Base-by-base conservation (phyloP, 2,329 filamentous ascomycete genomes). In the Cytospora schulzeri region DNA sequence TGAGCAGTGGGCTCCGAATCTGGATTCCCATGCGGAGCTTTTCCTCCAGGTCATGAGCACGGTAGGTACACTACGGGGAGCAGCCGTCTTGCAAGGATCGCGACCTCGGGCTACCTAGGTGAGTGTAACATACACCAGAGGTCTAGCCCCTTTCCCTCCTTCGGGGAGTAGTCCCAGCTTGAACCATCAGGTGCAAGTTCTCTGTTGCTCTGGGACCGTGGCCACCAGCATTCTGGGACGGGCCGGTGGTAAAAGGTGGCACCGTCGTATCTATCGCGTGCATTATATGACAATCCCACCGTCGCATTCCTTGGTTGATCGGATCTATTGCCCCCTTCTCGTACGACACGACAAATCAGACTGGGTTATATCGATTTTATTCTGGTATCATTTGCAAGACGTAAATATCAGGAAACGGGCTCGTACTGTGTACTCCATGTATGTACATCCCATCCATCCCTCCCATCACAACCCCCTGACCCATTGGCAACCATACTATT, bases 371-470 rank as follows among this genome's bases (percentile, higher is more conserved):
- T 45, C 60, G 59, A 26, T 24, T 22, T 26, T 12, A 29, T 26
- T 54, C 52, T 54, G 60, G 60, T 51, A 31, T 33, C 60, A 56
- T 50, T 56, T 15, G 19, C 35, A 24, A 45, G n/a, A 38, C 45
- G 52, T 38, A 62, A 31, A 56, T 17, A 29, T 38, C 29, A 35
- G 12, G 52, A 52, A n/a, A 26, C 28, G 29, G 19, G 12, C 28
- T 62, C 53, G 29, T 56, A 57, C 60, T 62, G 60, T 62, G 60
- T 56, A 38, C 52, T 5, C 12, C 52, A 56, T 62, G 60, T 41
- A n/a, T 15, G 60, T 62, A 51, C 53, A 35, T 56, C 52, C 28
- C 38, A n/a, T 24, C 22, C 52, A 24, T 51, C 17, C 28, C 26
- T 51, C 17, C 28, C 26, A 38, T 50, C 22, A 11, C 29, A 29